phyloP scores from a whole-genome alignment of 169 alveolate species.

The Plasmodium vinckei region DNA sequence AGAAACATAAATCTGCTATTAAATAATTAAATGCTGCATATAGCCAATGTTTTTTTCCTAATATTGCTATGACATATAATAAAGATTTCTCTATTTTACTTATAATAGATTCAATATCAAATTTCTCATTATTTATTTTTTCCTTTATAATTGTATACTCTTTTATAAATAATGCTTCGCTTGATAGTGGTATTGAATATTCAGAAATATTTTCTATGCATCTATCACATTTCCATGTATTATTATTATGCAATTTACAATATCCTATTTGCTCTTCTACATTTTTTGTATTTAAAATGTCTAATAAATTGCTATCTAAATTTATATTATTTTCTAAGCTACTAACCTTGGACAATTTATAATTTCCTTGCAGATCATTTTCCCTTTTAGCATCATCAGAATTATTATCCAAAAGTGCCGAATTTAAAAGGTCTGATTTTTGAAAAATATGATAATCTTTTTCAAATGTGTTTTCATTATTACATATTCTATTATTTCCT shows the following conservation, averaged over 20 bases:
- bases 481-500: too few species aligned
- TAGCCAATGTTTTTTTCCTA: constrained; percentile 74
- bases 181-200: constrained; percentile 42
- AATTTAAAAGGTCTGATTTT: too few species aligned
- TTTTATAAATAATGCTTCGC: constrained; percentile 41
- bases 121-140: constrained; percentile 26
- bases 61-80: constrained; percentile 34
- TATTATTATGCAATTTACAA: constrained; percentile 49
- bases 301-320: constrained; percentile 21
- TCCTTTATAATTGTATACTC: constrained; percentile 47
- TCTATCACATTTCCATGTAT: constrained; percentile 42
- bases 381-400: neutral
- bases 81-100: constrained; percentile 40
- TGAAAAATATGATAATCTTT: too few species aligned
- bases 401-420: neutral
- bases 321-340: constrained; percentile 28
- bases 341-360: constrained; percentile 5
- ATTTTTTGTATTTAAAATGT: constrained; percentile 52
- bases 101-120: constrained; percentile 16
- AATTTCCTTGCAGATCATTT: neutral
- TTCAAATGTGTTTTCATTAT: too few species aligned
- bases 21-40: constrained; percentile 73
- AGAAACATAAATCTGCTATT: constrained; percentile 61
- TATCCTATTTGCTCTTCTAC: constrained; percentile 35
- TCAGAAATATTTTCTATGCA: constrained; percentile 31